Percentiles rank a stretch among this genome's conserved stretches.
Conservation (phyloP, 2,329 filamentous ascomycete genomes). For the Diaporthe eres region DNA sequence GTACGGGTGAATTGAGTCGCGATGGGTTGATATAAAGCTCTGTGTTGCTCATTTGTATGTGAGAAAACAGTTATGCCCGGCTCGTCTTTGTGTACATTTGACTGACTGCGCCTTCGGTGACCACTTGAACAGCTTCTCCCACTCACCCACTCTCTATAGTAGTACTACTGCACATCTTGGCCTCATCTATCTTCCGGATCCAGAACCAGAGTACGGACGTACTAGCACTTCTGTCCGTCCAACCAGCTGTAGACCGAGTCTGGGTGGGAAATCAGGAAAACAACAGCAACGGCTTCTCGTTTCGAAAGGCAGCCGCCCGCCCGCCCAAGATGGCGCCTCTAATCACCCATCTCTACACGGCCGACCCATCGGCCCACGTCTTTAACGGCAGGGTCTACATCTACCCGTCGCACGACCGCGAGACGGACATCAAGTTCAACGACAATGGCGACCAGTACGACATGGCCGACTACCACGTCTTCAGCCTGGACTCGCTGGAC, state of each 20-base stretch:
- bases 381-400: slow-evolving; percentile 83
- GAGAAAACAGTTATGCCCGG: neutral
- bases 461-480: slow-evolving; percentile 88
- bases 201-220: neutral
- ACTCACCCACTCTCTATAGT: neutral
- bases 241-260: neutral
- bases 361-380: slow-evolving; percentile 85
- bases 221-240: neutral
- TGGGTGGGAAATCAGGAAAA: neutral
- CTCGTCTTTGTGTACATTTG: neutral
- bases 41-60: neutral
- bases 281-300: neutral
- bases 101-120: neutral
- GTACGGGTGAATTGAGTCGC: slow-evolving; percentile 27
- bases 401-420: slow-evolving; percentile 85
- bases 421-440: slow-evolving; percentile 81
- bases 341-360: slow-evolving; percentile 82
- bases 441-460: slow-evolving; percentile 90
- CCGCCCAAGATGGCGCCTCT: slow-evolving; percentile 67
- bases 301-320: slow-evolving; percentile 46
- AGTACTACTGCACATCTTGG: neutral
- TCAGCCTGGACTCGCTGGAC: slow-evolving; percentile 68
- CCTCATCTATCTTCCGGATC: neutral
- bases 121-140: too few relatives aligned
- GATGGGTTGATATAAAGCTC: slow-evolving; percentile 25